Percentiles rank a stretch among this genome's conserved stretches.
These are phyloP conservation scores for Ganoderma leucocontextum DNA, from an alignment of 1,284 basidiomycete genomes.

Conservation along the genomic window DNA sequence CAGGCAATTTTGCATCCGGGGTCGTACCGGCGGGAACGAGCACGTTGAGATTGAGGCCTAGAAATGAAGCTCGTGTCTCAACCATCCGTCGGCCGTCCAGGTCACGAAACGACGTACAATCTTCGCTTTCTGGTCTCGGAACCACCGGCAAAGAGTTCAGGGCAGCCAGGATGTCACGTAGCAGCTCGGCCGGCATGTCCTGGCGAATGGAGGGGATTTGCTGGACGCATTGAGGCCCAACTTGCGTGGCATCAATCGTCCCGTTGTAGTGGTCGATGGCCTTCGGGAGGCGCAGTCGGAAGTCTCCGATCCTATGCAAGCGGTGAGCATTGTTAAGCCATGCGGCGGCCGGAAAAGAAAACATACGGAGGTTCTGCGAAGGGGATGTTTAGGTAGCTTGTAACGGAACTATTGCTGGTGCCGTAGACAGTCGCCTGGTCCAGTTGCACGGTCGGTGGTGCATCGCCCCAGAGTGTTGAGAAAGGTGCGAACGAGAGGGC, in stretches of 20 bases:
- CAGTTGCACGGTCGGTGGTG: background rate
- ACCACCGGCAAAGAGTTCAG: background rate
- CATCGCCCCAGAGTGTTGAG: background rate
- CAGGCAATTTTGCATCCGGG: slow-evolving; percentile 44
- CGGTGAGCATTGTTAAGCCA: too few species aligned
- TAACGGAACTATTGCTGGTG: background rate
- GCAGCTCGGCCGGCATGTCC: background rate
- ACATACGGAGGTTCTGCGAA: background rate
- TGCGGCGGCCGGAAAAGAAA: background rate
- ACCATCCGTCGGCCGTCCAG: too few species aligned
- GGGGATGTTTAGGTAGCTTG: background rate
- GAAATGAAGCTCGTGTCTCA: background rate
- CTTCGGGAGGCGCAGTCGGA: background rate
- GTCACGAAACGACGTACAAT: background rate
- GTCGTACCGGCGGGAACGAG: slow-evolving; percentile 39
- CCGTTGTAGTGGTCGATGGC: background rate
- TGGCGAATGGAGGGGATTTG: background rate
- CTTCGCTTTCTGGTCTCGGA: background rate
- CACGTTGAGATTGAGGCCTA: slow-evolving; percentile 57
- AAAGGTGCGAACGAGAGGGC: background rate
- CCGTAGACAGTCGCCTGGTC: background rate
- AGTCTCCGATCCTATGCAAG: background rate
- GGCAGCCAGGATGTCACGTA: background rate
- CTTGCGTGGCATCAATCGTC: background rate
- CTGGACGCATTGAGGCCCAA: background rate